Evolutionary conservation across 805 yeast genomes (phyloP).

Genomic region (Saccharomycopsis capsularis): DNA sequence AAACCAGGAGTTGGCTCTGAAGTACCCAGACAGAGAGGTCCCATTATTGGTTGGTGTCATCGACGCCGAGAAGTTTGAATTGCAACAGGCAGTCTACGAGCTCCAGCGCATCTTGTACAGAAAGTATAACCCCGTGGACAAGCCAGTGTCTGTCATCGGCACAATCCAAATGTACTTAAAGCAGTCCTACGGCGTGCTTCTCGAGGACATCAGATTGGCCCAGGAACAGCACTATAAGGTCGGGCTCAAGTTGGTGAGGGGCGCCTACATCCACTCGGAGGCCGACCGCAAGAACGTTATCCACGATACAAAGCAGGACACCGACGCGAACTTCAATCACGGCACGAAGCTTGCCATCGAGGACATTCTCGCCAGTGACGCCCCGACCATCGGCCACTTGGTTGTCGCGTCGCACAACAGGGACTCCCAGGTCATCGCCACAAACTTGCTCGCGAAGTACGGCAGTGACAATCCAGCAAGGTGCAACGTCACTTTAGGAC

Average conservation of each 20-base stretch:
- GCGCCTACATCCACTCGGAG: slow-evolving; percentile 92
- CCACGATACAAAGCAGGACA: slow-evolving; percentile 66
- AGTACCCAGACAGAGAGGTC: slow-evolving; percentile 58
- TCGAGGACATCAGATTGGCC: slow-evolving; percentile 61
- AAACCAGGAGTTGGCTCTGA: slow-evolving; percentile 41
- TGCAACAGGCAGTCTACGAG: slow-evolving; percentile 88
- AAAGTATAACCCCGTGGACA: slow-evolving; percentile 55
- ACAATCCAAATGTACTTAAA: slow-evolving; percentile 89
- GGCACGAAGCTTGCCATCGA: slow-evolving; percentile 60
- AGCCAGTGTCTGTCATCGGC: slow-evolving; percentile 69
- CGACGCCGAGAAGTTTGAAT: slow-evolving; percentile 86
- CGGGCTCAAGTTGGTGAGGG: slow-evolving; percentile 88
- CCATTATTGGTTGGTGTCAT: slow-evolving; percentile 77
- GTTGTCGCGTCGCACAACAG: slow-evolving; percentile 90
- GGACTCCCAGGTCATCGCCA: slow-evolving; percentile 66
- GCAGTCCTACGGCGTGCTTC: slow-evolving; percentile 56
- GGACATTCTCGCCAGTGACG: slow-evolving; percentile 37
- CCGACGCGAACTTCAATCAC: slow-evolving; percentile 70
- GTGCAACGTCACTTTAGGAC: slow-evolving; percentile 76
- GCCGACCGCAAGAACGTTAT: slow-evolving; percentile 65
- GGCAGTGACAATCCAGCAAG: slow-evolving; percentile 29
- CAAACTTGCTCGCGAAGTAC: slow-evolving; percentile 40
- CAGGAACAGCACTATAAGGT: slow-evolving; percentile 52
- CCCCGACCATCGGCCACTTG: slow-evolving; percentile 59
- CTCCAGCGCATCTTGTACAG: slow-evolving; percentile 76